Base-by-base conservation (phyloP, 208 protist species). In the Strigomonas galati region DNA sequence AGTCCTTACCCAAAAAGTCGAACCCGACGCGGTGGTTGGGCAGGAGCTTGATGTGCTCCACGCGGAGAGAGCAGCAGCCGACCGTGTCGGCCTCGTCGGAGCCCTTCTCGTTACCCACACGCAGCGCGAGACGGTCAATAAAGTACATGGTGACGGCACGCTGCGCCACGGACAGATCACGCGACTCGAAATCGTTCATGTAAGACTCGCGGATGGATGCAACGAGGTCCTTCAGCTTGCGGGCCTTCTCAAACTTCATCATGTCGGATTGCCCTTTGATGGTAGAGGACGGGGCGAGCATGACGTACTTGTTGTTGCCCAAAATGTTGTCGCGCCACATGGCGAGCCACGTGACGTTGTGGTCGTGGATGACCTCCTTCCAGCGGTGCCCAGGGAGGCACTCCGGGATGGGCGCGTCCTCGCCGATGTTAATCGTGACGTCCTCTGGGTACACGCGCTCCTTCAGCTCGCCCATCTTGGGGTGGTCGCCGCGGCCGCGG, bases 1-100 rank as follows among this genome's bases (percentile, higher is more conserved):
- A 99, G 75, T 99, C 98, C 78, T 99, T 99, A 55, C 98, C 98
- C 15, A 99, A 84, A 70, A 99, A 99, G 78, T 99, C 98, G 75
- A 99, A 98, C 31, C 76, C 73, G 28, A 93, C 85, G 6, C 82
- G 65, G 78, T 87, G 91, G 64, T 83, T 63, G 7, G 87, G 70
- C 57, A 78, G 65, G 21, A 93, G 71, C 64, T 78, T 69, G 51
- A 99, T 74, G 76, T 99, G 98, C 78, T 99, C 98, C 17, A 98
- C 84, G 62, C 98, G 93, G 30, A 99, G 88, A 15, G 97, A 99
- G 74, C 98, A 99, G 81, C 98, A 99, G 58, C 98, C 98, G n/a
- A 98, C 97, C 0, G 98, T 99, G 74, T 99, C 98, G 10, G 98
- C 98, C 82, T 98, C 90, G 53, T 99, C 97, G 23, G 94, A 84